Conservation (phyloP, 495 filamentous ascomycete genomes). For the Cairneyella variabilis region DNA sequence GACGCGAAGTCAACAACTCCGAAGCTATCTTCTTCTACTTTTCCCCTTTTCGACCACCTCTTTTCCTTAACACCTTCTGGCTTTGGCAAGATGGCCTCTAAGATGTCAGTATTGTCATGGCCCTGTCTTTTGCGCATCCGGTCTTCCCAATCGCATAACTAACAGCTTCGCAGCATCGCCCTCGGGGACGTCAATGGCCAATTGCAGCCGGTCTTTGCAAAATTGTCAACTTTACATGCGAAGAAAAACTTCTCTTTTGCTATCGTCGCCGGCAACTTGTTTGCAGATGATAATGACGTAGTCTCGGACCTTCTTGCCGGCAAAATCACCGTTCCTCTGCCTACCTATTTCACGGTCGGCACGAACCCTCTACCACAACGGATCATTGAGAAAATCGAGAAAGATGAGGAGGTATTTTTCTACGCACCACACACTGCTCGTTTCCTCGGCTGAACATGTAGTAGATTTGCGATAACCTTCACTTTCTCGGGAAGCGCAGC, state of each 20-base stretch:
- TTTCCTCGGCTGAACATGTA: background rate
- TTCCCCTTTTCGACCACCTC: background rate
- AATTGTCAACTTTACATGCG: slow-evolving; percentile 68
- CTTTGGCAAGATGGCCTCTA: slow-evolving; percentile 73
- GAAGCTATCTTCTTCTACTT: background rate
- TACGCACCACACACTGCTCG: background rate
- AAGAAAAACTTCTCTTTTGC: slow-evolving; percentile 87
- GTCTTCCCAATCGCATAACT: too few relatives aligned
- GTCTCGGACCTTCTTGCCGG: slow-evolving; percentile 65
- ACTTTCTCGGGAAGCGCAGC: slow-evolving; percentile 80
- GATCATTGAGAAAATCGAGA: slow-evolving; percentile 68
- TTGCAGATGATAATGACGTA: slow-evolving; percentile 56
- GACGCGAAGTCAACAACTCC: background rate
- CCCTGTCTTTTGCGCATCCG: too few relatives aligned
- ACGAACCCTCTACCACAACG: slow-evolving; percentile 58
- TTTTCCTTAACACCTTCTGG: slow-evolving; percentile 8
- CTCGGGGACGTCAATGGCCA: slow-evolving; percentile 75
- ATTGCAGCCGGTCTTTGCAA: slow-evolving; percentile 67
- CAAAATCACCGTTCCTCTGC: slow-evolving; percentile 65
- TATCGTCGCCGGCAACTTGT: slow-evolving; percentile 80
- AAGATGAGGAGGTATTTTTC: slow-evolving; percentile 54
- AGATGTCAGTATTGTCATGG: slow-evolving; percentile 54
- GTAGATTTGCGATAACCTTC: slow-evolving; percentile 79
- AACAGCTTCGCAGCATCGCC: slow-evolving; percentile 59
- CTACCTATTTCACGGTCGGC: slow-evolving; percentile 85